Percentiles rank a stretch among this genome's conserved stretches.
These are phyloP conservation scores for Rosa rugosa DNA, from an alignment of 306 rosid species.

Conservation along the genomic window DNA sequence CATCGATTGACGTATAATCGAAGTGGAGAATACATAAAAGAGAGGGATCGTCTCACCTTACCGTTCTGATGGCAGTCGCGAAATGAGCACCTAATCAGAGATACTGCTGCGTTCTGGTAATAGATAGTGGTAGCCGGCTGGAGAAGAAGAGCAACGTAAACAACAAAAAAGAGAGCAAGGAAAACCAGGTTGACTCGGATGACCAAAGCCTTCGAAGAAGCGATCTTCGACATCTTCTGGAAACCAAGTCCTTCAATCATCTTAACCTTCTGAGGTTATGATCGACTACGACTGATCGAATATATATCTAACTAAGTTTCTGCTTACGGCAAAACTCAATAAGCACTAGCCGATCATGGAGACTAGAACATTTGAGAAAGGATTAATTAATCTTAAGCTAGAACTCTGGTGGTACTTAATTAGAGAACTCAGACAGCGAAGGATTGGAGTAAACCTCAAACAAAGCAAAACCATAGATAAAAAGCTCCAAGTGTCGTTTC, in stretches of 20 bases:
- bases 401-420: slow-evolving; percentile 35
- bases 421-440: slow-evolving; percentile 38
- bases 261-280: background rate
- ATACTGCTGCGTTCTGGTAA: slow-evolving; percentile 58
- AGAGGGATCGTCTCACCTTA: slow-evolving; percentile 72
- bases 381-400: slow-evolving; percentile 30
- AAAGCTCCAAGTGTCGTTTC: slow-evolving; percentile 52
- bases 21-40: background rate
- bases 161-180: slow-evolving; percentile 55
- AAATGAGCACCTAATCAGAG: slow-evolving; percentile 73
- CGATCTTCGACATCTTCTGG: slow-evolving; percentile 57
- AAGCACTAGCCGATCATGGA: slow-evolving; percentile 28
- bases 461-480: slow-evolving; percentile 35
- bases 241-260: slow-evolving; percentile 46
- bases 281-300: background rate
- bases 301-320: slow-evolving; percentile 22
- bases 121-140: slow-evolving; percentile 70
- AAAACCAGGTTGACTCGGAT: slow-evolving; percentile 67
- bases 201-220: slow-evolving; percentile 67
- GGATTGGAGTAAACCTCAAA: slow-evolving; percentile 44
- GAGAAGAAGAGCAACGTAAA: slow-evolving; percentile 68
- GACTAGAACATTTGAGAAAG: slow-evolving; percentile 31
- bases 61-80: slow-evolving; percentile 88
- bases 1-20: background rate
- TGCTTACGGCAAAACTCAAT: slow-evolving; percentile 9